Percentiles rank a stretch among this genome's conserved stretches.
Evolutionary conservation across 2,329 filamentous ascomycete species (phyloP).

Genomic region (Aspergillus sp.): DNA sequence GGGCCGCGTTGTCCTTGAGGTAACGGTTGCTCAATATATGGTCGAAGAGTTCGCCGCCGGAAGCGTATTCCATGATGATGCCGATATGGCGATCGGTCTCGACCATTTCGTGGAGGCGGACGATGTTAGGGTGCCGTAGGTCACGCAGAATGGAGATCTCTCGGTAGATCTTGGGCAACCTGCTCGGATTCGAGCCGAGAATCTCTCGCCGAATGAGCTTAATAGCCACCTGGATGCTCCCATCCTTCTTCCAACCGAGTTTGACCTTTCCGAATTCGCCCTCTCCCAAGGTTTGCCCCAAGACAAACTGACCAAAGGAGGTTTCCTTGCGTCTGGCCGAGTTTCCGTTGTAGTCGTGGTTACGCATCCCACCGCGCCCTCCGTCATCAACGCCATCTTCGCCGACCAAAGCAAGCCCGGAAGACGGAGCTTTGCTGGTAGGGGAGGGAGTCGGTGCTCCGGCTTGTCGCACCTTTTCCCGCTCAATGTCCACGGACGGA

Average conservation of each 20-base stretch:
- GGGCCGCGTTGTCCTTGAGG: slow-evolving; percentile 83
- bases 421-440: slow-evolving; percentile 36
- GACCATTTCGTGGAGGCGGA: slow-evolving; percentile 94
- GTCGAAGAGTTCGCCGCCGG: slow-evolving; percentile 93
- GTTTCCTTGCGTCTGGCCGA: slow-evolving; percentile 65
- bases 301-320: slow-evolving; percentile 89
- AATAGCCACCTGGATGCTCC: slow-evolving; percentile 89
- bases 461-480: slow-evolving; percentile 60
- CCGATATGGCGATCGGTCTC: slow-evolving; percentile 96
- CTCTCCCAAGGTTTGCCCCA: slow-evolving; percentile 92
- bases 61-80: slow-evolving; percentile 96
- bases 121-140: slow-evolving; percentile 92
- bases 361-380: slow-evolving; percentile 26
- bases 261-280: slow-evolving; percentile 99
- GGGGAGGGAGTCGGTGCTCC: slow-evolving; percentile 41
- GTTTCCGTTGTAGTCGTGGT: slow-evolving; percentile 49
- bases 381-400: slow-evolving; percentile 42
- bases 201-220: slow-evolving; percentile 92
- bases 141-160: slow-evolving; percentile 86
- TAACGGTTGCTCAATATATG: slow-evolving; percentile 97
- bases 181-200: slow-evolving; percentile 76
- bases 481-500: slow-evolving; percentile 61
- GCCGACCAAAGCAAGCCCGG: slow-evolving; percentile 41
- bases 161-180: slow-evolving; percentile 92
- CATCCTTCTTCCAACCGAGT: slow-evolving; percentile 94